Base-by-base conservation (phyloP, 257 asterid genomes). In the Forsythia viridissima region DNA sequence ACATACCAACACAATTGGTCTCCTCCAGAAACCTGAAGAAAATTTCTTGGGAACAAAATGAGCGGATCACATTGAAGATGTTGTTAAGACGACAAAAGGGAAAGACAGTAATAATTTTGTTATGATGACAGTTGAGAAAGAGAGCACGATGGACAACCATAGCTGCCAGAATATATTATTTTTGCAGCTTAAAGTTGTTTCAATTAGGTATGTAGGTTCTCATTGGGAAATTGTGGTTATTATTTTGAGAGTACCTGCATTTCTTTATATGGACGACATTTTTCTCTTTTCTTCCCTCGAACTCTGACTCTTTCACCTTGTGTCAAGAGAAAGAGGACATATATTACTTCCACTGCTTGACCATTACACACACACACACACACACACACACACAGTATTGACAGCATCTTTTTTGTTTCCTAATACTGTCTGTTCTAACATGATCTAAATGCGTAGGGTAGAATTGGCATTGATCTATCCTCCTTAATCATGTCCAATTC, bases 1-100 rank as follows among this genome's bases (percentile, higher is more conserved):
- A 96, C 87, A 93, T 88, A 83, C 99, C 99, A 74, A 96, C 95
- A 85, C 99, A 93, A 79, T 91, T 93, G 70, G 97, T 88, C 87
- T 83, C 97, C 91, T 93, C 98, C 89, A 96, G 78, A 51, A 93
- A 85, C 94, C 99, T 95, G 80, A 34, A 77, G 13, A 48, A 70
- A 70, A 30, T 4, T 46, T 40, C 9, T 63, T 10, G 38, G 70
- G 70, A 63, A 21, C 70, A 63, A 30, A 59, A 44, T 77, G 67
- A 51, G n/a, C 34, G 34, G 34, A 40, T 16, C 24, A 67, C 20
- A 68, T 34, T 30, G 44, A 30, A 77, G 12, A 59, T 59, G 67
- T 59, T 21, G 20, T 59, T 59, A 20, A 59, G 7, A 24, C 46
- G 11, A 46, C 4, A 16, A 57, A 76, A 38, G 37, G 52, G 13